Base-by-base conservation (phyloP, 768 basidiomycete species). In the Tricholoma bakamatsutake region DNA sequence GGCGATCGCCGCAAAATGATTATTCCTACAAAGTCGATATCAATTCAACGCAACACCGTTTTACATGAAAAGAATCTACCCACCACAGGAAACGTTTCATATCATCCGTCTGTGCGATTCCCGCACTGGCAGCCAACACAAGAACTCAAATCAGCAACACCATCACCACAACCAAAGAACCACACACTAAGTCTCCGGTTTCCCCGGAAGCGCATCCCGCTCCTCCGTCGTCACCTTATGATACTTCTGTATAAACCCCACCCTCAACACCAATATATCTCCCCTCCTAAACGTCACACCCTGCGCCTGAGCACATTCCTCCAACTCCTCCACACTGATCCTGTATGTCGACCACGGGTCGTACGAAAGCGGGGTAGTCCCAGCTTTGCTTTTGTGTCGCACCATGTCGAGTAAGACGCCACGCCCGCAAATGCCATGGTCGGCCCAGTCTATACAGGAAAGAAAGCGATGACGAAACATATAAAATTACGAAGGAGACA, bases 11-110 rank as follows among this genome's bases (percentile, higher is more conserved):
- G 85, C 80, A 64, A 88, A 88, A 64, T 87, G 86, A 65, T 86
- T 87, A 66, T 88, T 76, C 85, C 85, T 85, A 57, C 43, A 46
- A n/a, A 8, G 45, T 27, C 18, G 42, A 40, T 48, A 56, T 33
- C 7, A n/a, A 30, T 34, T 48, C 42, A 37, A 30, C 21, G 12
- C n/a, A 24, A 28, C 35, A 27, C 42, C 40, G 42, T 24, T 17
- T 10, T 17, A 50, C 40, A 17, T 17, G 30, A 13, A 39, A 40
- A 1, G 55, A n/a, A 43, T 35, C 54, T 45, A 65, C 73, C 13
- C 62, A 84, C 85, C 86, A 88, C n/a, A 87, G 67, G 69, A 86
- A 87, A 8, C 79, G 76, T 59, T 85, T 87, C 85, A 85, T 85
- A 40, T 83, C 83, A 15, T 85, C 82, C 21, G 78, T 75, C 64